These are phyloP conservation scores for Umbelopsis isabellina DNA, from an alignment of 192 early-diverging fungal species.

Conservation along the genomic window DNA sequence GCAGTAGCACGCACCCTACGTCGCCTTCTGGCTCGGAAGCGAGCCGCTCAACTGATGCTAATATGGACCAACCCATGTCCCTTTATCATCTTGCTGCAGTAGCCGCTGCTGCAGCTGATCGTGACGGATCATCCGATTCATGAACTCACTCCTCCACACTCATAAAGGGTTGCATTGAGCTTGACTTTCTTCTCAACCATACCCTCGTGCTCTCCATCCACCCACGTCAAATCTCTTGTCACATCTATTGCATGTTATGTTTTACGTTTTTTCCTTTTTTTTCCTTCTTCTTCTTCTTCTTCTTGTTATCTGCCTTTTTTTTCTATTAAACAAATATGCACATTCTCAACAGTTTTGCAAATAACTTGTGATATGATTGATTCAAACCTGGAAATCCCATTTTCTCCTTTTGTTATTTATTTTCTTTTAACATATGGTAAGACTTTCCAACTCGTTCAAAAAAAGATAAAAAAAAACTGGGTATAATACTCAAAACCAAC, in stretches of 20 bases:
- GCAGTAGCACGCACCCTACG: constrained; percentile 5
- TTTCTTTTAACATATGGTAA: too few species aligned
- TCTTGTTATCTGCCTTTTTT: not conserved
- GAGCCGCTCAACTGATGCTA: constrained; percentile 10
- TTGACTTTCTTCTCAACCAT: not conserved
- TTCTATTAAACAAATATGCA: constrained; percentile 4
- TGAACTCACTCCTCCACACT: constrained; percentile 18
- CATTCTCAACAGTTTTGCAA: not conserved
- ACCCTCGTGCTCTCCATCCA: not conserved
- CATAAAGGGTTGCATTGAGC: not conserved
- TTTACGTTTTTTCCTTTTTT: not conserved
- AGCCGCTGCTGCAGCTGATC: constrained; percentile 7
- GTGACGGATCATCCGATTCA: not conserved
- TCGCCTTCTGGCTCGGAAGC: constrained; percentile 7
- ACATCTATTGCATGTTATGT: constrained; percentile 13
- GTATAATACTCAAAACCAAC: too few species aligned
- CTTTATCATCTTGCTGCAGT: constrained; percentile 5
- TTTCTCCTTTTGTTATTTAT: too few species aligned
- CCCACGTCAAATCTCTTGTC: not conserved
- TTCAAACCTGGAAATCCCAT: too few species aligned
- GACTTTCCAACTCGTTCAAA: too few species aligned
- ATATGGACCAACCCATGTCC: constrained; percentile 2
- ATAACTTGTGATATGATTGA: too few species aligned
- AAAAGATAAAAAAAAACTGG: too few species aligned
- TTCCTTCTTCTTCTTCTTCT: not conserved